Base-by-base conservation (phyloP, 495 filamentous ascomycete genomes). In the Niebla homalea region DNA sequence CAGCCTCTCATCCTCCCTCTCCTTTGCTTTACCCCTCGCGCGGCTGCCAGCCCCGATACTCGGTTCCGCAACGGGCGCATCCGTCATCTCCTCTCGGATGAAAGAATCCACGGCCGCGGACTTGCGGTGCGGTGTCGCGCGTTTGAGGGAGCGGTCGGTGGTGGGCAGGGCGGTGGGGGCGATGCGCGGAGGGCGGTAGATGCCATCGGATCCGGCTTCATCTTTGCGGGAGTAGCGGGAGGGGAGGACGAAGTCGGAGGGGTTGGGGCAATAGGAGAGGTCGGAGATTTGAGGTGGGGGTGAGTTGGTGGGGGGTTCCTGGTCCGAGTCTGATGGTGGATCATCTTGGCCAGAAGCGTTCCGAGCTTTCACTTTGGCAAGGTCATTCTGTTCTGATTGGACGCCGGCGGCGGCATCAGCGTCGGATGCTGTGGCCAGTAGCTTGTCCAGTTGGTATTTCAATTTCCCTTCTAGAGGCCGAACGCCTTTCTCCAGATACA, bases 401-500 rank as follows among this genome's bases (percentile, higher is more conserved):
- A 11, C 14, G 16, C n/a, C 21, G 2, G 41, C 18, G 5, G 55
- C 57, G 55, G 70, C 57, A 38, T 83, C 78, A 0, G 78, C 77
- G 57, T 92, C 86, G 52, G 89, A 85, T 39, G 87, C 87, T 0
- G 87, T 85, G 49, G 85, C 84, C 20, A 98, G 71, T 18, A 95
- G 84, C 61, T 90, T 90, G 62, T 92, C 87, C 55, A 93, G 81
- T 62, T 92, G 85, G 65, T 90, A 93, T 52, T 85, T 86, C 39
- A 94, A 63, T 37, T 85, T 82, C 38, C 77, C 75, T 62, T 98
- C 92, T n/a, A 97, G 67, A 1, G 90, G 89, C 20, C 83, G 76
- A 4, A 94, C 84, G 45, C 93, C 93, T 59, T 85, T 88, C 57
- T 97, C 92, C 7, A 97, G 71, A 59, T 89, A 95, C 2, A 94